Conservation (phyloP, 305 asterid species). For the Withania somnifera region DNA sequence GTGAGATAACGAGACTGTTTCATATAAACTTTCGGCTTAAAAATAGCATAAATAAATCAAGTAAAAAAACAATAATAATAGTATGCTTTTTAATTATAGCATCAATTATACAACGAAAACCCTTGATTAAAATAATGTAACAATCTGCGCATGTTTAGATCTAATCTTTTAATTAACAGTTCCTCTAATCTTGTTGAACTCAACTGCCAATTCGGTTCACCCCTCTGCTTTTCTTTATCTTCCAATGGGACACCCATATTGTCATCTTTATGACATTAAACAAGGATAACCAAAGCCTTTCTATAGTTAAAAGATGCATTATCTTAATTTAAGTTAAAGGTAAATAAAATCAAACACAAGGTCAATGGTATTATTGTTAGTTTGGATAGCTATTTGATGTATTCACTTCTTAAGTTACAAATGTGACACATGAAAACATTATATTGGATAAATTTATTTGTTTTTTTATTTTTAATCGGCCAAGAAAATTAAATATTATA, state of each 20-base stretch:
- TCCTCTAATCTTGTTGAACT: constrained; percentile 10
- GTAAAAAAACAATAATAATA: no score
- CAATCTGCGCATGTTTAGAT: constrained; percentile 15
- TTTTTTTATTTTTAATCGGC: not conserved
- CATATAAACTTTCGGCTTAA: no score
- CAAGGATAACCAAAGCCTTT: not conserved
- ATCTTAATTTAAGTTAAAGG: not conserved
- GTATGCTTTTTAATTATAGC: no score
- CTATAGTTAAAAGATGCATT: not conserved
- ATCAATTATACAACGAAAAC: not conserved
- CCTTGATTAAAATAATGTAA: not conserved
- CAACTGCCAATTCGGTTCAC: constrained; percentile 23
- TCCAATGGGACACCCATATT: not conserved
- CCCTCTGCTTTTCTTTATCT: not conserved
- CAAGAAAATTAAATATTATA: not conserved
- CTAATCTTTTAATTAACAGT: not conserved
- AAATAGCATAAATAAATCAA: no score
- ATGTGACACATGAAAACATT: no score
- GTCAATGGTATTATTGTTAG: not conserved
- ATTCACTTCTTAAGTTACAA: not conserved
- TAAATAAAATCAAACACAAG: not conserved
- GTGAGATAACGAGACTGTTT: no score
- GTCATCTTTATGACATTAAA: not conserved
- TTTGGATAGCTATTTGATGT: not conserved
- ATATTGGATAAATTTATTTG: not conserved